Base-by-base conservation (phyloP, 352 stramenopile genomes). In the Phytophthora cactorum region DNA sequence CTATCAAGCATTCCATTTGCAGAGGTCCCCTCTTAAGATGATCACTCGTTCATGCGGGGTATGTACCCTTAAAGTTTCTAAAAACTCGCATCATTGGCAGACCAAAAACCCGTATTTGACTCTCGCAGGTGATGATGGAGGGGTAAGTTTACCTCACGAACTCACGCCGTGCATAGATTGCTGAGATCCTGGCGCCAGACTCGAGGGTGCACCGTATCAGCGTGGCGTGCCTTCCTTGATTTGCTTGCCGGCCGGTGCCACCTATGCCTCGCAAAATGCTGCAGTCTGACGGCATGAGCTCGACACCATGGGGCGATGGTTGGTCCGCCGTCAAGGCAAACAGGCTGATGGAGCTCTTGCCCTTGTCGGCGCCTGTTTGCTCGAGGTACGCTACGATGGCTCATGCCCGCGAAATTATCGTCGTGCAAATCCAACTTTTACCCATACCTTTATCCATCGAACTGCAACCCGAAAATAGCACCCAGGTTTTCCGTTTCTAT, bases 331-430 rank as follows among this genome's bases (percentile, higher is more conserved):
- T 28, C 14, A 44, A 47, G 52, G 41, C 53, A 70, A 70, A 73
- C 52, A 73, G 66, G 53, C 59, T 59, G 27, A 22, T 6, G 31
- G 39, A 73, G 31, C 66, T 58, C 39, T 74, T 70, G 49, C 46
- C 44, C 53, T 64, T 59, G n/a, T 66, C 66, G 66, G 60, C 60
- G 60, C 55, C 60, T 69, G 66, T 68, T 69, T 68, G 27, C 53
- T 59, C 4, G 36, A 58, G 27, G 57, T 25, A 41, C 53, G 38
- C 22, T 15, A 54, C 27, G 36, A 57, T 36, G 10, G 27, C 27
- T 14, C 29, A 27, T 6, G 4, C 11, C 2, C 11, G 51, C 17
- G 17, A 22, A 22, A 22, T 22, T 22, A 22, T 22, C 17, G 17
- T 22, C 17, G 17, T 22, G 17, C 17, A 22, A 22, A 22, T 22